Conservation (phyloP, 805 yeast species). For the Danielia reshetovae region DNA sequence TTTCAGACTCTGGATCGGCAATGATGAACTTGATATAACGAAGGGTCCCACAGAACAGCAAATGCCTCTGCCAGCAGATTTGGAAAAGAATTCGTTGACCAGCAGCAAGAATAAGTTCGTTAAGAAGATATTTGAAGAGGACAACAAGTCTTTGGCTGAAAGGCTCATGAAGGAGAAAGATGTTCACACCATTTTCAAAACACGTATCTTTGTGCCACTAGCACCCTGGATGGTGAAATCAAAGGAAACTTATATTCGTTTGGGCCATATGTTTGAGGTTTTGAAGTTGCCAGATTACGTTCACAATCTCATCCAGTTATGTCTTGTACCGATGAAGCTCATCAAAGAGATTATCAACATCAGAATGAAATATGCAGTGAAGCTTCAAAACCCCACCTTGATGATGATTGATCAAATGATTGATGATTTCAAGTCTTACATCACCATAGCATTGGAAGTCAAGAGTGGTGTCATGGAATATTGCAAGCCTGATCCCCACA, state of each 20-base stretch:
- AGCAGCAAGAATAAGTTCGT: constrained; percentile 11
- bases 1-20: constrained; percentile 78
- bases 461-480: constrained; percentile 63
- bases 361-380: constrained; percentile 72
- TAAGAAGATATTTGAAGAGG: constrained; percentile 50
- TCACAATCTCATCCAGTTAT: constrained; percentile 58
- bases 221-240: constrained; percentile 83
- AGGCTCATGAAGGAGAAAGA: constrained; percentile 76
- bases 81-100: constrained; percentile 6
- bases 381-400: constrained; percentile 80
- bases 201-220: constrained; percentile 61
- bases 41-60: constrained; percentile 20
- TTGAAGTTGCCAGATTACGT: constrained; percentile 73
- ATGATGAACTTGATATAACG: constrained; percentile 67
- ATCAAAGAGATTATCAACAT: constrained; percentile 75
- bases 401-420: constrained; percentile 95
- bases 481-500: constrained; percentile 47
- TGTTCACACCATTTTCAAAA: constrained; percentile 64
- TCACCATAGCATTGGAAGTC: constrained; percentile 69
- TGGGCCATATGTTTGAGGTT: constrained; percentile 57
- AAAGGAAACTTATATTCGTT: constrained; percentile 62
- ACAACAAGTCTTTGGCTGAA: constrained; percentile 71
- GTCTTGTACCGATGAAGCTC: constrained; percentile 73
- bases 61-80: constrained; percentile 5
- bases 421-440: constrained; percentile 75